Evolutionary conservation across 108 stramenopile species (phyloP).

Genomic region (Nitzschia sp.): DNA sequence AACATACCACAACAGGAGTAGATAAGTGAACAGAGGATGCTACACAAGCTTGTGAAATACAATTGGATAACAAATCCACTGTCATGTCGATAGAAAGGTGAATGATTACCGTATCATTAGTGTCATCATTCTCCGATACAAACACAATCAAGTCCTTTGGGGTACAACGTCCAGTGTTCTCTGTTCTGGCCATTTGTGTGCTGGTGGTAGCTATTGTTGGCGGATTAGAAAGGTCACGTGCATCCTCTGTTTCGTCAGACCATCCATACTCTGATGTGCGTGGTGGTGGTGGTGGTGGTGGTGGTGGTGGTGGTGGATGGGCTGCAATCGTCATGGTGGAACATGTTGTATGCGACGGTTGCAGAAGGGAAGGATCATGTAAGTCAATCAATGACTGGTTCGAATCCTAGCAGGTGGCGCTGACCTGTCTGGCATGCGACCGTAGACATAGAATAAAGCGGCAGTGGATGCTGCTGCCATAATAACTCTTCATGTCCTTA

Average conservation of each 20-base stretch:
- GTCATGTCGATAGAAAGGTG: conserved; percentile 17
- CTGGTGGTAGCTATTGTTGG: background rate
- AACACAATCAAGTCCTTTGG: background rate
- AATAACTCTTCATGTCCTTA: background rate
- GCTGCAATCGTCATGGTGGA: background rate
- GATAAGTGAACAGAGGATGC: background rate
- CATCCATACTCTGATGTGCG: conserved; percentile 1
- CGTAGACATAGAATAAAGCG: background rate
- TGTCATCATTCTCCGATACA: background rate
- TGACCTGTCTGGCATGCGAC: background rate
- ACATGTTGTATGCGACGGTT: background rate
- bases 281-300: conserved; percentile 8
- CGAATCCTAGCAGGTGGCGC: background rate
- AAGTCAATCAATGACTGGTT: too few relatives aligned
- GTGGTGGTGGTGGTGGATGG: background rate
- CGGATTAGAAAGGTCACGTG: background rate
- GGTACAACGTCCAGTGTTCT: too few relatives aligned
- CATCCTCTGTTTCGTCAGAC: background rate
- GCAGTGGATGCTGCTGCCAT: background rate
- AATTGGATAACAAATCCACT: background rate
- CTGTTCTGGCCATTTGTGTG: background rate
- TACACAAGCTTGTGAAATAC: conserved; percentile 8
- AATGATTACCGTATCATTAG: background rate
- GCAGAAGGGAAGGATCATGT: too few relatives aligned
- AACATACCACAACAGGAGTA: background rate